These are phyloP conservation scores for Boletus rex-veris DNA, from an alignment of 768 basidiomycete species.

Conservation along the genomic window DNA sequence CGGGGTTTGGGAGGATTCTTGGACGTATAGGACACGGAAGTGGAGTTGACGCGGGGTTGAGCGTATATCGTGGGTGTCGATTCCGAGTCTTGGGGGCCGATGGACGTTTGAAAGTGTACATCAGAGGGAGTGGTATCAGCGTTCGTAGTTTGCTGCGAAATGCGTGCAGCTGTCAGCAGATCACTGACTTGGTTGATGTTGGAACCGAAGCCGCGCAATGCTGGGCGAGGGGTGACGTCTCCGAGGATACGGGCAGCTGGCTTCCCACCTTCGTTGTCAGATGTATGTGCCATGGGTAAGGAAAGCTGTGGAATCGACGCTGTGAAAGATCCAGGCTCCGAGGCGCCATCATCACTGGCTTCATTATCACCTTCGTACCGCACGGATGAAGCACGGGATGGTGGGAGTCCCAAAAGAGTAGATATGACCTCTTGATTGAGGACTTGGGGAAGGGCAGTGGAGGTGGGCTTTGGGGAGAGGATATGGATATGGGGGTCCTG, in stretches of 20 bases:
- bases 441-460: slow-evolving; percentile 55
- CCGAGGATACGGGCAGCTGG: slow-evolving; percentile 23
- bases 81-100: slow-evolving; percentile 1
- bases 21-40: slow-evolving; percentile 9
- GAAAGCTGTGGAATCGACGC: slow-evolving; percentile 38
- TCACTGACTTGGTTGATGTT: slow-evolving; percentile 31
- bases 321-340: slow-evolving; percentile 39
- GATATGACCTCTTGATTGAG: slow-evolving; percentile 70
- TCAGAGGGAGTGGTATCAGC: slow-evolving; percentile 3
- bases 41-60: slow-evolving; percentile 6
- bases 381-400: slow-evolving; percentile 37
- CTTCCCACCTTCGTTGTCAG: slow-evolving; percentile 19
- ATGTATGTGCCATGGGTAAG: slow-evolving; percentile 14
- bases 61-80: slow-evolving; percentile 12
- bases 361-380: slow-evolving; percentile 62
- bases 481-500: slow-evolving; percentile 43
- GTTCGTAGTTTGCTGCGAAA: slow-evolving; percentile 16
- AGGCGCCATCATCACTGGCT: slow-evolving; percentile 32
- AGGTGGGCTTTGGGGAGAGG: slow-evolving; percentile 55
- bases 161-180: slow-evolving; percentile 23
- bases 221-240: slow-evolving; percentile 66
- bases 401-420: slow-evolving; percentile 54
- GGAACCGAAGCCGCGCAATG: slow-evolving; percentile 35
- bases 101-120: slow-evolving; percentile 3
- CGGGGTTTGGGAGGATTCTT: slow-evolving; percentile 30